Evolutionary conservation across 176 grass and related monocot genomes (phyloP).

Genomic region (Chloris gayana): DNA sequence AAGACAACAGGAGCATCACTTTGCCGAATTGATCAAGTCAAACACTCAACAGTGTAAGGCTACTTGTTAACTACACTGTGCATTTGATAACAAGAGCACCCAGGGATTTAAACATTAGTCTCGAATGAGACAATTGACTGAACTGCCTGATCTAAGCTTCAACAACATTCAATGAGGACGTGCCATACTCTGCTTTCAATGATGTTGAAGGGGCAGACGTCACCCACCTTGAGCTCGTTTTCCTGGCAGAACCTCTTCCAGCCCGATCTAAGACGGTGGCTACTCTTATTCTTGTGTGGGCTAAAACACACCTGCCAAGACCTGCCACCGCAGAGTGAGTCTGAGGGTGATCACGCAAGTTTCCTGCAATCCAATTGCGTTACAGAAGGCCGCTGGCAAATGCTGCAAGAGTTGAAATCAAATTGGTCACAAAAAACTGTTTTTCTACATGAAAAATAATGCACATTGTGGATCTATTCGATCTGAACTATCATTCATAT

Average conservation of each 20-base stretch:
- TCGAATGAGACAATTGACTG: no score
- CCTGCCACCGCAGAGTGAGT: neutral
- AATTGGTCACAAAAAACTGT: neutral
- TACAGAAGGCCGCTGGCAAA: no score
- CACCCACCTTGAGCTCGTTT: constrained; percentile 14
- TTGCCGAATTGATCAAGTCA: no score
- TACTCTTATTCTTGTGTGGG: neutral
- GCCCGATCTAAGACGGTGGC: neutral
- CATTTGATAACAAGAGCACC: no score
- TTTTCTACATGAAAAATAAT: neutral
- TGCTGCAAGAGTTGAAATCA: neutral
- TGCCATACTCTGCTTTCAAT: constrained; percentile 8
- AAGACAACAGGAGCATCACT: no score
- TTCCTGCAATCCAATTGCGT: no score
- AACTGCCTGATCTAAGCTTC: no score
- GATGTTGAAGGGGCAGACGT: constrained; percentile 14
- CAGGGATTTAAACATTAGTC: no score
- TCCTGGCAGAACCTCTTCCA: constrained; percentile 25
- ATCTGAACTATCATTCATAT: no score
- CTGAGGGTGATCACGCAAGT: neutral
- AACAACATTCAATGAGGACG: neutral
- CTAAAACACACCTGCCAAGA: constrained; percentile 4
- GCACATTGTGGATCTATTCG: no score
- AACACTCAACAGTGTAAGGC: no score
- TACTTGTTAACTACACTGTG: no score